Evolutionary conservation across 768 basidiomycete species (phyloP), one percentile per base, ranked within the genome.

Genomic region (Postia placenta): DNA sequence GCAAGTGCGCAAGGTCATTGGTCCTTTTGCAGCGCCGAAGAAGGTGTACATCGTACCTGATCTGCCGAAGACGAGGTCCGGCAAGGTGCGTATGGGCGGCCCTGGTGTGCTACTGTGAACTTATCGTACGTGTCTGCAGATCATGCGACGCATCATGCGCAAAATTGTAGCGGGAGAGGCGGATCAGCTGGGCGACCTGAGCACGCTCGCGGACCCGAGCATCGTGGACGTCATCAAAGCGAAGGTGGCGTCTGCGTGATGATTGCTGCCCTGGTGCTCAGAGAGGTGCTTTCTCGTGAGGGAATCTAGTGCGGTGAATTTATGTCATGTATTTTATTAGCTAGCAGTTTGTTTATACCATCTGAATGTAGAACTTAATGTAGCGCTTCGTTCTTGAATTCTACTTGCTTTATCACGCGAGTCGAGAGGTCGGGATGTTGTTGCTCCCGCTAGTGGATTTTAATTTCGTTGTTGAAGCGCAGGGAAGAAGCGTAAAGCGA

Each of bases 11-110:
- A 98, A 98, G 72, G 88, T 89, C 38, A 99, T 99, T 52, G 96
- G 95, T 3, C 94, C 96, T 2, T 97, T 99, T 68, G 95, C 95
- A 1, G 86, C 93, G 14, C 95, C 95, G 23, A 98, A 97, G 80
- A 89, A 86, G 71, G 81, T 95, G 57, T 83, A 75, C 66, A 73
- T 94, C 58, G 86, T 92, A 55, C 56, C 67, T 37, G 93, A 95
- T 68, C 71, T 96, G 47, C 94, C 94, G 30, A 96, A 96, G 81
- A 97, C 95, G 27, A 77, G 95, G 41, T 89, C 86, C 14, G 94
- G 94, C 37, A 98, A 98, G 85, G 87, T 85, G 38, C 47, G 74
- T 64, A 24, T 9, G 30, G 15, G 48, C 24, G 42, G 15, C 40
- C 23, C 41, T 38, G 47, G 45, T 43, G 35, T 11, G 28, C 3